phyloP scores from a whole-genome alignment of 2,329 filamentous ascomycete genomes.

The Calonectria hawksworthii region DNA sequence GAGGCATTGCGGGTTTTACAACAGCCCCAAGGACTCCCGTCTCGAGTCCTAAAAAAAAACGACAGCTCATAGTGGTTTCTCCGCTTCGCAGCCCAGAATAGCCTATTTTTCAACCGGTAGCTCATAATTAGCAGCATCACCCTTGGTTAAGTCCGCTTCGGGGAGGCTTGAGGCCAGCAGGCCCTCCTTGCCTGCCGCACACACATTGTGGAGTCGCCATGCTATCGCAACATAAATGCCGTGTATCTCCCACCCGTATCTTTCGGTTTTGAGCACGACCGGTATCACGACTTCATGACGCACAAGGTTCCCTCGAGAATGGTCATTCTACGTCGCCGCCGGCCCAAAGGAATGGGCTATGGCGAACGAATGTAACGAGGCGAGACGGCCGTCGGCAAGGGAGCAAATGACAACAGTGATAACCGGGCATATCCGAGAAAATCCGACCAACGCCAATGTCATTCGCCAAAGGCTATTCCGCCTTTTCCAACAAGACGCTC shows the following conservation, averaged over 20 bases:
- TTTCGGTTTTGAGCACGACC: not conserved
- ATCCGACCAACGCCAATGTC: not conserved
- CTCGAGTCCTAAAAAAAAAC: not conserved
- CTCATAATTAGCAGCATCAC: conserved; percentile 11
- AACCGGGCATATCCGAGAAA: not conserved
- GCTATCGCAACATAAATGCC: conserved; percentile 12
- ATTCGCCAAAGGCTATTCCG: conserved; percentile 7
- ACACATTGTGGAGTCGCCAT: not conserved
- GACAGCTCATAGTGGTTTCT: conserved; percentile 4
- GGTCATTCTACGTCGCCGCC: not conserved
- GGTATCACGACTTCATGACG: conserved; percentile 11
- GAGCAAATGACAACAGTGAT: not conserved
- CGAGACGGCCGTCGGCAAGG: not conserved
- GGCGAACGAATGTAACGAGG: conserved; percentile 2
- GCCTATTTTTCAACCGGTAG: conserved; percentile 8
- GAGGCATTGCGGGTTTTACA: conserved; percentile 1
- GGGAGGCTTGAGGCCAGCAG: conserved; percentile 6
- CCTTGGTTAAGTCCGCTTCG: not conserved
- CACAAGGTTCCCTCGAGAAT: not conserved
- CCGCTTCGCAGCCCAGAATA: not conserved
- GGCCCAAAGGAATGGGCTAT: not conserved
- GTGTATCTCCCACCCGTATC: conserved; percentile 1
- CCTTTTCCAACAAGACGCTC: not conserved
- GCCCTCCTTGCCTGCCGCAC: conserved; percentile 4
- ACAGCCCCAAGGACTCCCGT: not conserved